Conservation (phyloP, 768 basidiomycete genomes). For the Pisolithus sp. region DNA sequence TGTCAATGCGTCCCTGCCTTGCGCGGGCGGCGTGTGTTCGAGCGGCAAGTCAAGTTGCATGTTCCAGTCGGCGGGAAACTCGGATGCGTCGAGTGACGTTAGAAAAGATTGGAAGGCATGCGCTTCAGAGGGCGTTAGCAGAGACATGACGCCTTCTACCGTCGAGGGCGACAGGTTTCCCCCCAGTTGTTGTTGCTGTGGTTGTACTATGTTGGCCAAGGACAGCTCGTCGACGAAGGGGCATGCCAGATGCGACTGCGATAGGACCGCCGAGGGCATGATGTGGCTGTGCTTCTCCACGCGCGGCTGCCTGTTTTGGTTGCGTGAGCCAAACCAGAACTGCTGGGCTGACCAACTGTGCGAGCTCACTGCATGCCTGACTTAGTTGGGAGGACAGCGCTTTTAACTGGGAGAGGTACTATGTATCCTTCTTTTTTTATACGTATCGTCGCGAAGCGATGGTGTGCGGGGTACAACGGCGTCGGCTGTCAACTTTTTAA, state of each 20-base stretch:
- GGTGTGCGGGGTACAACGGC: no score
- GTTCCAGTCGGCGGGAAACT: slow-evolving; percentile 44
- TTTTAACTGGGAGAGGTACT: no score
- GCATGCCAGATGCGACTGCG: slow-evolving; percentile 4
- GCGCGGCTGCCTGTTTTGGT: slow-evolving; percentile 18
- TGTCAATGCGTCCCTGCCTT: slow-evolving; percentile 57
- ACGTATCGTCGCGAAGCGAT: no score
- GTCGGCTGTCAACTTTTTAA: no score
- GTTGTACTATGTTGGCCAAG: not conserved
- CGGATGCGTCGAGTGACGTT: slow-evolving; percentile 42
- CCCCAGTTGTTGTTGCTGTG: not conserved
- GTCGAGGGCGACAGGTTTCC: not conserved
- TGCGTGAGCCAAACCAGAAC: slow-evolving; percentile 9
- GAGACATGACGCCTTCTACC: slow-evolving; percentile 37
- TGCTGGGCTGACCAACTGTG: no score
- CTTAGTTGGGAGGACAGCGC: not conserved
- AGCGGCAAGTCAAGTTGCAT: slow-evolving; percentile 30
- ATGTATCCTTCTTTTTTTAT: no score
- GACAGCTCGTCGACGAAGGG: not conserved
- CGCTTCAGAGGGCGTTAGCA: slow-evolving; percentile 62
- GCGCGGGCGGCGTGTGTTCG: slow-evolving; percentile 45
- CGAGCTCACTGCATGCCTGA: not conserved
- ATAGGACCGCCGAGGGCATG: slow-evolving; percentile 13
- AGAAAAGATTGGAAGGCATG: slow-evolving; percentile 67
- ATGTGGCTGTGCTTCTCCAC: slow-evolving; percentile 27